Evolutionary conservation across 805 yeast genomes (phyloP).

Genomic region (Tetrapisispora pingtungensis): DNA sequence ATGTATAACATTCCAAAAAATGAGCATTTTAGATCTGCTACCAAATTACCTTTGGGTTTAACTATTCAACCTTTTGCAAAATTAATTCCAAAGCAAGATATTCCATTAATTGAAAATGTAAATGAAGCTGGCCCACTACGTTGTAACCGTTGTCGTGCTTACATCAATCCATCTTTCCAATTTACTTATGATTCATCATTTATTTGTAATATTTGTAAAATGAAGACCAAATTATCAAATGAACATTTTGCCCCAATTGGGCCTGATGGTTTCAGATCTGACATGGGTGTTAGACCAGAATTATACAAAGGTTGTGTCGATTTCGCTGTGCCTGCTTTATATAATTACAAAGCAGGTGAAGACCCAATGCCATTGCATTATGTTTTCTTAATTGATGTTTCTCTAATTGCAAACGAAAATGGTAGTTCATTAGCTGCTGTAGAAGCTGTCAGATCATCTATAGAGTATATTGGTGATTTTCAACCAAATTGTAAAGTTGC

Average conservation of each 20-base stretch:
- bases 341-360: conserved; percentile 39
- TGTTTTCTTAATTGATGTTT: conserved; percentile 63
- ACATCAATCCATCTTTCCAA: conserved; percentile 73
- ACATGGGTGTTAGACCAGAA: conserved; percentile 42
- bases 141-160: conserved; percentile 82
- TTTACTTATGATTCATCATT: conserved; percentile 48
- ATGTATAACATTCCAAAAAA: conserved; percentile 73
- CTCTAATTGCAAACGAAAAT: conserved; percentile 46
- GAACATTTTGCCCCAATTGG: conserved; percentile 61
- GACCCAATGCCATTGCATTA: conserved; percentile 46
- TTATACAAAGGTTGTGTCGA: conserved; percentile 77
- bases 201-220: conserved; percentile 78
- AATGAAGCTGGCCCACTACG: conserved; percentile 48
- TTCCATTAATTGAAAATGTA: conserved; percentile 27
- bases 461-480: conserved; percentile 25
- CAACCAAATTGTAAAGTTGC: conserved; percentile 44
- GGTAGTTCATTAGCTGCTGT: conserved; percentile 45
- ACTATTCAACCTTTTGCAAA: conserved; percentile 78
- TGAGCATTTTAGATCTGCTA: conserved; percentile 55
- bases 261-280: conserved; percentile 51
- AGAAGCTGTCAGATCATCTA: conserved; percentile 53
- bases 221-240: conserved; percentile 55
- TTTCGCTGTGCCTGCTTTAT: conserved; percentile 61
- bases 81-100: conserved; percentile 36
- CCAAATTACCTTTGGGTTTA: conserved; percentile 72